A percentile compares a stretch with the other conserved stretches of the same genome.
phyloP scores from a whole-genome alignment of 2,329 filamentous ascomycete genomes.

The Penicillium sp. region DNA sequence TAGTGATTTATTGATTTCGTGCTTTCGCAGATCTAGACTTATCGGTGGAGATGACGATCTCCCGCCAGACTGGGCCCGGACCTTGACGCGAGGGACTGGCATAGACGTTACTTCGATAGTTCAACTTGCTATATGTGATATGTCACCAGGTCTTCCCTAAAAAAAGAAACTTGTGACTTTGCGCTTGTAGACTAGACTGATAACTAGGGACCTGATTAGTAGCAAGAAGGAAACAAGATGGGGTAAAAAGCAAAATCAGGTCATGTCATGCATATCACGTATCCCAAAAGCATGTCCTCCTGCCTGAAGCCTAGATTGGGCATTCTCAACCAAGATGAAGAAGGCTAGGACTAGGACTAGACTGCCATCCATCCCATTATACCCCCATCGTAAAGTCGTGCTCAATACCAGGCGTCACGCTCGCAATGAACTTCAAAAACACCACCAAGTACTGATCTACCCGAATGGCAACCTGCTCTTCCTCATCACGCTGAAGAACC shows the following conservation, averaged over 20 bases:
- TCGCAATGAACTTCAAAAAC: slow-evolving; percentile 66
- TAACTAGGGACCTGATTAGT: slow-evolving; percentile 2
- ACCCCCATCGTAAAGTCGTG: slow-evolving; percentile 97
- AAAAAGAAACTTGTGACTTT: background rate
- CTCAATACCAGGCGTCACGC: slow-evolving; percentile 93
- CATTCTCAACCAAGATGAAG: background rate
- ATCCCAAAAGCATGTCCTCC: background rate
- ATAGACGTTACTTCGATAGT: background rate
- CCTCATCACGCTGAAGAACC: slow-evolving; percentile 50
- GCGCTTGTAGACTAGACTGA: background rate
- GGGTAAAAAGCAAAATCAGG: slow-evolving; percentile 6
- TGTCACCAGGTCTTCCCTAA: background rate
- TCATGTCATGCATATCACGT: slow-evolving; percentile 21
- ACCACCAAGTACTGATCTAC: slow-evolving; percentile 51
- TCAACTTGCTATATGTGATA: slow-evolving; percentile 1
- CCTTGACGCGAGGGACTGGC: slow-evolving; percentile 4
- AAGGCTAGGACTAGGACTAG: background rate
- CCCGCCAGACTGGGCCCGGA: background rate
- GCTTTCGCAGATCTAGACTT: background rate
- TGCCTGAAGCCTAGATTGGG: background rate
- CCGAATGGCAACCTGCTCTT: slow-evolving; percentile 46
- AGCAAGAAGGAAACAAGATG: background rate
- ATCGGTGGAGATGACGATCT: background rate
- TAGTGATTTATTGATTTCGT: background rate
- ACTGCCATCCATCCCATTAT: slow-evolving; percentile 40